phyloP scores from a whole-genome alignment of 2,329 filamentous ascomycete species.

The Fusarium devonianum region DNA sequence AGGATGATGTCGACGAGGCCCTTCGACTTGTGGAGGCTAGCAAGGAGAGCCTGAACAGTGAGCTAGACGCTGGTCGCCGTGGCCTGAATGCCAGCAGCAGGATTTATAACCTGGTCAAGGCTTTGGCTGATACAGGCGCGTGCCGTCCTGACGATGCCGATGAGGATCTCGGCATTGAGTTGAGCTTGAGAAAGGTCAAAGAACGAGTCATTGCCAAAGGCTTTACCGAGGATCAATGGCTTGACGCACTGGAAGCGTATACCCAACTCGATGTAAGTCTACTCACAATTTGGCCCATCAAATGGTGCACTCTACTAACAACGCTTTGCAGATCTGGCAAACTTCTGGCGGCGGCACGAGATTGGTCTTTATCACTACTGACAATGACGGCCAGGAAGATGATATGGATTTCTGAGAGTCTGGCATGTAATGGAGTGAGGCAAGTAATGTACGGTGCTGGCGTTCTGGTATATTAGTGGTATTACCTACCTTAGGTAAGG shows the following conservation, averaged over 20 bases:
- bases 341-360: constrained; percentile 73
- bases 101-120: constrained; percentile 94
- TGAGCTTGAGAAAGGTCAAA: constrained; percentile 87
- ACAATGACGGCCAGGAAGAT: constrained; percentile 57
- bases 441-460: constrained; percentile 38
- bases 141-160: constrained; percentile 76
- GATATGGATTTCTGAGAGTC: constrained; percentile 52
- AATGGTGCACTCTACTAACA: constrained; percentile 48
- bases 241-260: constrained; percentile 88
- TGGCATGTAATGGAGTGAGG: constrained; percentile 27
- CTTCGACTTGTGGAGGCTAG: constrained; percentile 89
- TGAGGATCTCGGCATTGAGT: constrained; percentile 65
- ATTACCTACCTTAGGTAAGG: constrained; percentile 34
- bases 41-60: constrained; percentile 86
- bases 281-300: background rate
- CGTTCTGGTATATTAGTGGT: constrained; percentile 44
- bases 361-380: constrained; percentile 72
- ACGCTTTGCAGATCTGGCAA: constrained; percentile 73
- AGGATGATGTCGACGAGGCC: constrained; percentile 95
- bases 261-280: constrained; percentile 83
- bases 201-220: constrained; percentile 95
- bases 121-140: constrained; percentile 84
- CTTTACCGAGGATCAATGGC: constrained; percentile 93
- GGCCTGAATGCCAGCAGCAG: constrained; percentile 84
- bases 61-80: constrained; percentile 65